These are phyloP conservation scores for Ceratonia siliqua DNA, from an alignment of 306 rosid species.

Conservation along the genomic window DNA sequence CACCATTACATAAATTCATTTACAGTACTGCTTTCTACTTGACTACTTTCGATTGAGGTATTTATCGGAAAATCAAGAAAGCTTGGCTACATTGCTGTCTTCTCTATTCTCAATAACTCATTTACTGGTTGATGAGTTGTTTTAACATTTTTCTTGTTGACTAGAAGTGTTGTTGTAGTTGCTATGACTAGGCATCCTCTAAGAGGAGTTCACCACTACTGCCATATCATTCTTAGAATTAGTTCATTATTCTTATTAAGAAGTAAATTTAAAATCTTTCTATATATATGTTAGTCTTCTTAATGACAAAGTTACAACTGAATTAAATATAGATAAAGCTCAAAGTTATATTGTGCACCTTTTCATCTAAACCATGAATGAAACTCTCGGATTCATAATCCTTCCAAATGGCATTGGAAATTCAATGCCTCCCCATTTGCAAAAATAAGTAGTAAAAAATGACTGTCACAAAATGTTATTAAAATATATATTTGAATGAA, in stretches of 20 bases:
- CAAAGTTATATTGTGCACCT: conserved; percentile 53
- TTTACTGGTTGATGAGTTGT: too few species aligned
- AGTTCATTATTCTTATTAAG: neutral
- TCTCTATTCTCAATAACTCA: too few species aligned
- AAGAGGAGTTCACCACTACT: neutral
- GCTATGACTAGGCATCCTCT: too few species aligned
- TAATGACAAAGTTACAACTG: conserved; percentile 4
- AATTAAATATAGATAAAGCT: conserved; percentile 13
- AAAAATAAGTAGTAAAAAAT: conserved; percentile 32
- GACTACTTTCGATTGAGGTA: conserved; percentile 62
- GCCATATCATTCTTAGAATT: neutral
- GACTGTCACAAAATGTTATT: conserved; percentile 2
- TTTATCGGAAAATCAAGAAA: conserved; percentile 74
- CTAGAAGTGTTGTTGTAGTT: too few species aligned
- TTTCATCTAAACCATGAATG: conserved; percentile 89
- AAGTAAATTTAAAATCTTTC: neutral
- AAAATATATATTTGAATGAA: too few species aligned
- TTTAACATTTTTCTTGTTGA: too few species aligned
- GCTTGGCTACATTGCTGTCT: too few species aligned
- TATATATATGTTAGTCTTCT: neutral
- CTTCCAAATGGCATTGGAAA: conserved; percentile 98
- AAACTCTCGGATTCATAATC: conserved; percentile 85
- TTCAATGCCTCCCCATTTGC: conserved; percentile 85
- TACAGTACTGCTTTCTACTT: conserved; percentile 64
- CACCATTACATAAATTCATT: too few species aligned